phyloP scores from a whole-genome alignment of 768 basidiomycete genomes.

The Mycena epipterygia region DNA sequence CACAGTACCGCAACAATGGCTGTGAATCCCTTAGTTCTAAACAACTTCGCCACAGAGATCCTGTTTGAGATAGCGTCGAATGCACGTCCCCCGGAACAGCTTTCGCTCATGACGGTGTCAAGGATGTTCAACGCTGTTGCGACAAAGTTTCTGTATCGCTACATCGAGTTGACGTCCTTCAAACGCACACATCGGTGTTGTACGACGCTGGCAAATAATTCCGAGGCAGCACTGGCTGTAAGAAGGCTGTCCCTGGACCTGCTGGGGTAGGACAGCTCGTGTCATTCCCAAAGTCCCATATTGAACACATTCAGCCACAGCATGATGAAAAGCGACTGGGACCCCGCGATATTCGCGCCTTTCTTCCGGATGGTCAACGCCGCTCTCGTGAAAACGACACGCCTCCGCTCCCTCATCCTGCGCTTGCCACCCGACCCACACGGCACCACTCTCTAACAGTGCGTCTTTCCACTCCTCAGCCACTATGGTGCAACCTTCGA shows the following conservation, averaged over 20 bases:
- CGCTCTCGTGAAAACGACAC: not conserved
- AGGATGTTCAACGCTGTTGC: slow-evolving; percentile 8
- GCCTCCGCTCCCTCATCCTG: not conserved
- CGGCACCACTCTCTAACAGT: not conserved
- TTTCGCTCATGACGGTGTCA: not conserved
- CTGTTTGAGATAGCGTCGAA: slow-evolving; percentile 1
- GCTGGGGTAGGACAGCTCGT: not conserved
- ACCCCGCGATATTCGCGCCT: slow-evolving; percentile 1
- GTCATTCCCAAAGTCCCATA: not conserved
- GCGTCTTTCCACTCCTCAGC: not conserved
- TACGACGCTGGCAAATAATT: not conserved
- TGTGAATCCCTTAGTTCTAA: not conserved
- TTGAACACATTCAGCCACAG: not conserved
- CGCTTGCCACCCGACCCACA: not conserved
- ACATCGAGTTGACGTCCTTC: slow-evolving; percentile 16
- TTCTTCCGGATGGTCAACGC: slow-evolving; percentile 9
- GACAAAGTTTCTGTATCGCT: not conserved
- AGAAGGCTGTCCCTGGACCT: not conserved
- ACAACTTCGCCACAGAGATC: slow-evolving; percentile 1
- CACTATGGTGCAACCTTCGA: slow-evolving; percentile 9
- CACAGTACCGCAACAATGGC: not conserved
- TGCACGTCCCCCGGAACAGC: not conserved
- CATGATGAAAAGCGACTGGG: not conserved
- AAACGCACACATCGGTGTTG: slow-evolving; percentile 1
- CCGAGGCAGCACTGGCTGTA: not conserved